Percentiles rank a stretch among this genome's conserved stretches.
These are phyloP conservation scores for Blastobotrys malaysiensis DNA, from an alignment of 1,139 yeast genomes.

Conservation along the genomic window DNA sequence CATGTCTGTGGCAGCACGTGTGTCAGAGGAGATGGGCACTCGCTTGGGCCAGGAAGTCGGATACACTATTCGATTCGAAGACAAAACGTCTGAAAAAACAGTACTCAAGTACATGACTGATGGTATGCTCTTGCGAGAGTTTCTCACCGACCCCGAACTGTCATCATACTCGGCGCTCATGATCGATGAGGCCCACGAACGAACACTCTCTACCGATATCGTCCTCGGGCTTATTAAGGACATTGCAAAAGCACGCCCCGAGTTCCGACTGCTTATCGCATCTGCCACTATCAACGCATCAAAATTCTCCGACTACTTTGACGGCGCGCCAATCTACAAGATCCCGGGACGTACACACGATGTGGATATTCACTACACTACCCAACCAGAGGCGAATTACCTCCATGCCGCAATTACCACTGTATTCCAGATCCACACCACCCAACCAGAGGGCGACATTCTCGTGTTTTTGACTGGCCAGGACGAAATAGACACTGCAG, in stretches of 20 bases:
- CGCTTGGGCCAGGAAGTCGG: constrained; percentile 78
- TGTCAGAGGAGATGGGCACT: constrained; percentile 78
- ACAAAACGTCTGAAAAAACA: constrained; percentile 57
- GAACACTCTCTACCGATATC: constrained; percentile 91
- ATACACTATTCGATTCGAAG: constrained; percentile 82
- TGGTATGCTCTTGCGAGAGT: constrained; percentile 87
- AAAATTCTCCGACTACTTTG: constrained; percentile 74
- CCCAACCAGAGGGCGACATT: constrained; percentile 79
- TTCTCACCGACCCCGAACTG: constrained; percentile 67
- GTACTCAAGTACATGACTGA: constrained; percentile 84
- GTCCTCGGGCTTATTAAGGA: constrained; percentile 76
- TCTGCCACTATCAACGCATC: constrained; percentile 93
- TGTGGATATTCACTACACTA: constrained; percentile 80
- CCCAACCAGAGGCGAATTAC: constrained; percentile 85
- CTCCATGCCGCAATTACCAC: constrained; percentile 84
- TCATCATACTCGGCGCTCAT: constrained; percentile 70
- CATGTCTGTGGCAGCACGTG: constrained; percentile 85
- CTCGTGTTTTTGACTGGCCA: constrained; percentile 89
- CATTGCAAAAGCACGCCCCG: constrained; percentile 56
- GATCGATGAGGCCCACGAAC: constrained; percentile 97
- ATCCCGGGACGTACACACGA: constrained; percentile 87
- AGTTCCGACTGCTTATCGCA: constrained; percentile 70
- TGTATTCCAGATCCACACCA: constrained; percentile 71
- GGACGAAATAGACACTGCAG: constrained; percentile 85
- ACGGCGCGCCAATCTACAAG: constrained; percentile 76